Base-by-base conservation (phyloP, 768 basidiomycete genomes). In the Mycena haematopus region DNA sequence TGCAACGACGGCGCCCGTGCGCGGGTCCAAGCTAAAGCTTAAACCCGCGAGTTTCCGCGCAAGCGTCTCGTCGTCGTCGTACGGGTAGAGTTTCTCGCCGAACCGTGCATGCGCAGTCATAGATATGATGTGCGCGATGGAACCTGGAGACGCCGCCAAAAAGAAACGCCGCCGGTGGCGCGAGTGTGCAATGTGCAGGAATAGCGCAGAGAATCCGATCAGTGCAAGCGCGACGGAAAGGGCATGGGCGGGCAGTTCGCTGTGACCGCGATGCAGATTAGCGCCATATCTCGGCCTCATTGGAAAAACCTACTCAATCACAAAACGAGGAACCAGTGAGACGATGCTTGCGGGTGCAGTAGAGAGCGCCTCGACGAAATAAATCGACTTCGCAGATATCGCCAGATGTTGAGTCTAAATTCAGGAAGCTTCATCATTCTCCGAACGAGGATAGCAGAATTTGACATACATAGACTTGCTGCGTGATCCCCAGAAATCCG, bases 1-100 rank as follows among this genome's bases (percentile, higher is more conserved):
- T 0, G 84, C 85, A 17, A 89, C 71, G 45, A 89, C 83, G 1
- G 86, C 87, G 42, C 88, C 88, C 0, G 87, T 88, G 33, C 82
- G 75, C 54, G 68, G 72, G 70, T 90, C 88, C 44, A 89, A 63
- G 52, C 79, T 68, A 74, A 89, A 90, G 27, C 71, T 73, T 47
- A 89, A 66, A 0, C 81, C 83, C 19, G 73, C 71, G 29, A 90
- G 74, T 61, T 84, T 87, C 56, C 73, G 69, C 36, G 77, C 75
- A 36, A 90, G 75, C 2, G 75, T 75, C 29, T 65, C 56, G 52
- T 80, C 78, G 57, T 84, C 73, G 70, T 90, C 87, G 63, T 84
- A 86, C 0, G 88, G 87, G 10, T 80, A 70, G 11, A 90, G 74
- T 14, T 85, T 76, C 52, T 86, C 80, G 27, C 86, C 87, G 58